Conservation (phyloP, 495 filamentous ascomycete genomes). For the Talaromyces wortmannii region DNA sequence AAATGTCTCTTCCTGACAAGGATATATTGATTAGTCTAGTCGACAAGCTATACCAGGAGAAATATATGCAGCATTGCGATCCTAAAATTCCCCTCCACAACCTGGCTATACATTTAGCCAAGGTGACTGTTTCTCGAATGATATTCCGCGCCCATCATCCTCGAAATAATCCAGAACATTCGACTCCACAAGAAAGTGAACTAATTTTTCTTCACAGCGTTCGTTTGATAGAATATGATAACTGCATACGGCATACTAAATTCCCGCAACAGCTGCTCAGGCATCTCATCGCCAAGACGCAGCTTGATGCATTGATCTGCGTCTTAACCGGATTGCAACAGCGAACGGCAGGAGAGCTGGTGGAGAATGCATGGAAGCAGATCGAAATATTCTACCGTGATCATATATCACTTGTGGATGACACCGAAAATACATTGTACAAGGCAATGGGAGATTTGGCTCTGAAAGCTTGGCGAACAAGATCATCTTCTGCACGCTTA, state of each 20-base stretch:
- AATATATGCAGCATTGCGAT: neutral
- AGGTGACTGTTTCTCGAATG: neutral
- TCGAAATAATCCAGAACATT: neutral
- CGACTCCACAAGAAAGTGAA: neutral
- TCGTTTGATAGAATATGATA: neutral
- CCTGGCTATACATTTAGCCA: neutral
- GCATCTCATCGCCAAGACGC: neutral
- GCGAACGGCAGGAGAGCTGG: neutral
- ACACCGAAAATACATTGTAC: neutral
- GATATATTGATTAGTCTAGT: neutral
- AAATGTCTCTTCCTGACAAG: neutral
- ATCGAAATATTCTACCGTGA: neutral
- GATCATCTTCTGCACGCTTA: neutral
- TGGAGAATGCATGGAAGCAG: neutral
- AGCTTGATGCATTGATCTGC: neutral
- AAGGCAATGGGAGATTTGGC: neutral
- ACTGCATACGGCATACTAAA: neutral
- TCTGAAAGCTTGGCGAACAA: neutral
- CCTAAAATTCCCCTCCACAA: neutral
- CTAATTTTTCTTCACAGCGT: neutral
- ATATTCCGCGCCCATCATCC: neutral
- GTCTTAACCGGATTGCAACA: neutral
- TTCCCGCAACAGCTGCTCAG: neutral
- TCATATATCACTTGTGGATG: neutral
- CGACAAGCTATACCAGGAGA: neutral